Evolutionary conservation across 768 basidiomycete genomes (phyloP).

Genomic region (Melanogaster broomeanus): DNA sequence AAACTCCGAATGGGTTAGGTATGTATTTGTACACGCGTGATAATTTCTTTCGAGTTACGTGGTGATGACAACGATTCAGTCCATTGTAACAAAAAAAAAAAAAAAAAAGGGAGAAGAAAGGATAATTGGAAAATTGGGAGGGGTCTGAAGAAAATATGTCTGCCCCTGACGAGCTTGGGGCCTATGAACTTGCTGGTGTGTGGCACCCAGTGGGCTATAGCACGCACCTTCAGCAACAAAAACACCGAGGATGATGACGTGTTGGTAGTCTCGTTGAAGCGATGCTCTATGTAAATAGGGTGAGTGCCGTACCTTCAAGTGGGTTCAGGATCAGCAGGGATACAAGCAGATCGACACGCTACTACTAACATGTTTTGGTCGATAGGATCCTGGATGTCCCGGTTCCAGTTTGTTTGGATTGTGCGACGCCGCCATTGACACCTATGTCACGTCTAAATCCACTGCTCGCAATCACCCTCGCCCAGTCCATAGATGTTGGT

Average conservation of each 20-base stretch:
- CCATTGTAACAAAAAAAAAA: no score
- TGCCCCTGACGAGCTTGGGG: constrained; percentile 63
- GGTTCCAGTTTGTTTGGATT: constrained; percentile 64
- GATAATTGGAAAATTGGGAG: no score
- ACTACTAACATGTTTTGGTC: constrained; percentile 56
- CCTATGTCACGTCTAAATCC: constrained; percentile 61
- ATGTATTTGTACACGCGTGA: no score
- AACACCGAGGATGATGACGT: constrained; percentile 62
- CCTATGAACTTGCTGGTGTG: constrained; percentile 23
- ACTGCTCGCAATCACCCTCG: constrained; percentile 63
- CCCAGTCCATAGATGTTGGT: constrained; percentile 76
- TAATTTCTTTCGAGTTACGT: no score
- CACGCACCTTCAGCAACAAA: constrained; percentile 67
- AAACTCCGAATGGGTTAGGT: no score
- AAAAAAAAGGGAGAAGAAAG: no score
- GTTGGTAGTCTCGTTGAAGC: constrained; percentile 46
- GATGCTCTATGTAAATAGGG: constrained; percentile 67
- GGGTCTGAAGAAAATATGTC: constrained; percentile 66
- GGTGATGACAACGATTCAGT: no score
- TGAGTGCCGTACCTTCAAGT: constrained; percentile 71
- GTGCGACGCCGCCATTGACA: constrained; percentile 43
- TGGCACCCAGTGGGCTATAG: not conserved
- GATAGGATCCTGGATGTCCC: constrained; percentile 59
- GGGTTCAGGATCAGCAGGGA: not conserved
- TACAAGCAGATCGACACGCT: not conserved